A percentile compares a stretch with the other conserved stretches of the same genome.
These are phyloP conservation scores for Colletotrichum lini DNA, from an alignment of 2,329 filamentous ascomycete genomes.

Conservation along the genomic window DNA sequence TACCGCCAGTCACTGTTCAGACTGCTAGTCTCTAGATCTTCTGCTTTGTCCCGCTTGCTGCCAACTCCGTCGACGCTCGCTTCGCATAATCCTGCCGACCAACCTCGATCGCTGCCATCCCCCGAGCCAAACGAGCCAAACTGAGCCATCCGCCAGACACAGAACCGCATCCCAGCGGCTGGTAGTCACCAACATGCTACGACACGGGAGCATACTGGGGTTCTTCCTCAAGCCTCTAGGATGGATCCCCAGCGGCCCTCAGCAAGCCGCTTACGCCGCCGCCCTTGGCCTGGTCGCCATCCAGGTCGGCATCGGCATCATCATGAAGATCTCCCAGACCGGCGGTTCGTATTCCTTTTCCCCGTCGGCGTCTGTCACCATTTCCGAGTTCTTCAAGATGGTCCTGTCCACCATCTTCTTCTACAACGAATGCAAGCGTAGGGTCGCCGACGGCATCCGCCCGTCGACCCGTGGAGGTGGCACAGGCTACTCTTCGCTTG, in stretches of 20 bases:
- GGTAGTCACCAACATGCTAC: conserved; percentile 28
- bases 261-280: conserved; percentile 46
- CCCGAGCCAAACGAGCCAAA: conserved; percentile 4
- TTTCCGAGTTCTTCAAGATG: conserved; percentile 52
- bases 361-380: conserved; percentile 50
- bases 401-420: conserved; percentile 50
- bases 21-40: neutral
- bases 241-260: conserved; percentile 41
- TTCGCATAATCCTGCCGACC: conserved; percentile 11
- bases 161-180: conserved; percentile 25
- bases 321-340: conserved; percentile 51
- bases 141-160: neutral
- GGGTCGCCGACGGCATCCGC: conserved; percentile 40
- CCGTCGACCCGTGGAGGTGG: conserved; percentile 43
- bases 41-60: conserved; percentile 2
- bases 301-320: conserved; percentile 53
- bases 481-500: conserved; percentile 38
- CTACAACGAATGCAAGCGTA: conserved; percentile 46
- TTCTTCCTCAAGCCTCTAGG: conserved; percentile 39
- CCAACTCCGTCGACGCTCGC: conserved; percentile 26
- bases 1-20: conserved; percentile 6
- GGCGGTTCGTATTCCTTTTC: conserved; percentile 49
- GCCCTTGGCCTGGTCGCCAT: conserved; percentile 52
- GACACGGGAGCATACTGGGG: conserved; percentile 42
- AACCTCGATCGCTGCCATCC: conserved; percentile 1